Evolutionary conservation across 1,284 basidiomycete species (phyloP).

Genomic region (Heterobasidion parviporum): DNA sequence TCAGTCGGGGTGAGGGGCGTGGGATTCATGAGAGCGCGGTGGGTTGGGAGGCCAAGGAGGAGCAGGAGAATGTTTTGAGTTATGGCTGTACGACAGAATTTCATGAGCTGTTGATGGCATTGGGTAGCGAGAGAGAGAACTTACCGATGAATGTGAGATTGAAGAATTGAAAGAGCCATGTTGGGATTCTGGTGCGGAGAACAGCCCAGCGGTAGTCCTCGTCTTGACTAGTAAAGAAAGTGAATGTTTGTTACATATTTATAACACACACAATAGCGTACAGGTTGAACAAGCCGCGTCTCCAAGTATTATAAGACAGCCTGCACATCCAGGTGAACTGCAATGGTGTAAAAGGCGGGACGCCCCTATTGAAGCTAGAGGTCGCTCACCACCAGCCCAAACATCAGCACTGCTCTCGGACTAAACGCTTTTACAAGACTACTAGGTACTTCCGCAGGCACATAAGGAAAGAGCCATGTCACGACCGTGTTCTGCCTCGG

Average conservation of each 20-base stretch:
- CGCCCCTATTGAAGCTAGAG: background rate
- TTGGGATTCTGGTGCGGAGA: conserved; percentile 59
- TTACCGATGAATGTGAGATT: conserved; percentile 78
- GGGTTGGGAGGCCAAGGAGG: conserved; percentile 56
- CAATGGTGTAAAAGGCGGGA: background rate
- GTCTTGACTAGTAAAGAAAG: conserved; percentile 52
- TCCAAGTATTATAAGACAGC: conserved; percentile 77
- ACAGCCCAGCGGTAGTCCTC: conserved; percentile 92
- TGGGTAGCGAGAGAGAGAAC: too few relatives aligned
- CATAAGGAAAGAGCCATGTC: conserved; percentile 43
- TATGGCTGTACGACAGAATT: conserved; percentile 31
- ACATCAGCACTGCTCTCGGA: conserved; percentile 66
- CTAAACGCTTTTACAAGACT: conserved; percentile 41
- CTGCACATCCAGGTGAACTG: conserved; percentile 28
- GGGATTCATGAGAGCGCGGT: conserved; percentile 45
- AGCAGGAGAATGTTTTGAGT: conserved; percentile 80
- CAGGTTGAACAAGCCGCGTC: conserved; percentile 78
- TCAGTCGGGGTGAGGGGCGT: conserved; percentile 54
- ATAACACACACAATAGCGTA: conserved; percentile 28
- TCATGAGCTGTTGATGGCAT: background rate
- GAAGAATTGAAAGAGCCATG: conserved; percentile 68
- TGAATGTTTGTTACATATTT: too few relatives aligned
- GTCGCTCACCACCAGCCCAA: conserved; percentile 47
- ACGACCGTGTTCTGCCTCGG: conserved; percentile 30
- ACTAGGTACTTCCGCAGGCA: conserved; percentile 38